These are phyloP conservation scores for Eleusine indica DNA, from an alignment of 176 grass and related monocot species.

Conservation along the genomic window DNA sequence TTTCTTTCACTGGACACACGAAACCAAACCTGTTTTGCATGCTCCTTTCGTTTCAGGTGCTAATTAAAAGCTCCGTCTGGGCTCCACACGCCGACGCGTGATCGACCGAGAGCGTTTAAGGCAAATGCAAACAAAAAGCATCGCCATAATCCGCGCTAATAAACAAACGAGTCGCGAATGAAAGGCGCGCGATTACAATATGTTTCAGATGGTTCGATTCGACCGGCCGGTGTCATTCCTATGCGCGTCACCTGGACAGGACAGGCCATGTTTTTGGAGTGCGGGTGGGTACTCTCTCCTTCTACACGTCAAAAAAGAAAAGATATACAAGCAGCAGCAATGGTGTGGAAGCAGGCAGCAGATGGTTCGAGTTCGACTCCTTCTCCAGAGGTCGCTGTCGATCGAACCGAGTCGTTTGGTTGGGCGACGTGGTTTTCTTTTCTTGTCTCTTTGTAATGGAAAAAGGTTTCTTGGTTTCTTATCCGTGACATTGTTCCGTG, in stretches of 20 bases:
- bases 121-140: background rate
- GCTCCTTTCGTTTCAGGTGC: background rate
- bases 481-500: background rate
- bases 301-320: background rate
- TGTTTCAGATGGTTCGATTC: background rate
- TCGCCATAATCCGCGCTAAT: background rate
- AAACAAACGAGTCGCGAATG: background rate
- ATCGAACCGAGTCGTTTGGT: background rate
- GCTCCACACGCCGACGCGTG: conserved; percentile 17
- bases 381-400: background rate
- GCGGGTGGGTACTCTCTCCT: background rate
- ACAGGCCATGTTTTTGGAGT: conserved; percentile 5
- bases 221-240: background rate
- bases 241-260: background rate
- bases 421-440: background rate
- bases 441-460: background rate
- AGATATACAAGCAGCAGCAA: background rate
- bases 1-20: background rate
- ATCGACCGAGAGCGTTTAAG: background rate
- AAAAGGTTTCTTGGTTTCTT: background rate
- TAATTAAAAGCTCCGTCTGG: background rate
- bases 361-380: background rate
- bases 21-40: background rate
- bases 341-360: background rate
- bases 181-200: background rate